Evolutionary conservation across 805 yeast genomes (phyloP), one percentile per base, ranked within the genome.

Genomic region (Saccharomyces eubayanus): DNA sequence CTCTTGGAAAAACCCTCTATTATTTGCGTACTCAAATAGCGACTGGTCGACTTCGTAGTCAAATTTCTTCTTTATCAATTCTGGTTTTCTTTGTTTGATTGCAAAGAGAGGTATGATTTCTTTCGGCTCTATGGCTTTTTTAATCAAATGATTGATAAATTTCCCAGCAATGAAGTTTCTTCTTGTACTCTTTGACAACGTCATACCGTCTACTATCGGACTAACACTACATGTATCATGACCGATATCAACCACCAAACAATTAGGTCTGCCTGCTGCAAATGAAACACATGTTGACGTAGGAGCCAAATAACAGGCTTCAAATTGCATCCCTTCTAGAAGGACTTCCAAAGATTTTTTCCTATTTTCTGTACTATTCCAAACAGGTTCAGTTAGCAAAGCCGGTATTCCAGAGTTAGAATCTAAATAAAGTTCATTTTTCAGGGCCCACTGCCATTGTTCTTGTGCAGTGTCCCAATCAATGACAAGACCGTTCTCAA

Each of bases 381-480:
- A 87, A 11, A 88, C 84, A 1, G 96, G 91, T 72, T 91, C 97
- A 0, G 96, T 90, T 46, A 89, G 68, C 52, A 91, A 70, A 30
- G 89, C 74, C 6, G 97, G 97, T 21, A 63, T 65, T 6, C 71
- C 71, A 12, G 57, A 57, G 43, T 59, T 61, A 6, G 69, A 60
- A 51, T 81, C 78, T 10, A 85, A 74, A 46, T 74, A 72, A 57
- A 87, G 65, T 29, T 72, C 69, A 21, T 73, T 71, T 21, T 79
- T 71, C 58, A 89, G 78, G 54, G 84, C 77, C 70, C 81, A 78
- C 6, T 74, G 71, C 79, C 88, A 89, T 63, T 89, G 90, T 28
- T 81, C 89, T 36, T 80, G 71, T 1, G 92, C 90, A 0, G 84
- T 84, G 57, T 90, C 96, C 96, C 96, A 91, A 69, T 91, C 96